Conservation (phyloP, 192 early-diverging fungal species). For the Pilaira anomala region DNA sequence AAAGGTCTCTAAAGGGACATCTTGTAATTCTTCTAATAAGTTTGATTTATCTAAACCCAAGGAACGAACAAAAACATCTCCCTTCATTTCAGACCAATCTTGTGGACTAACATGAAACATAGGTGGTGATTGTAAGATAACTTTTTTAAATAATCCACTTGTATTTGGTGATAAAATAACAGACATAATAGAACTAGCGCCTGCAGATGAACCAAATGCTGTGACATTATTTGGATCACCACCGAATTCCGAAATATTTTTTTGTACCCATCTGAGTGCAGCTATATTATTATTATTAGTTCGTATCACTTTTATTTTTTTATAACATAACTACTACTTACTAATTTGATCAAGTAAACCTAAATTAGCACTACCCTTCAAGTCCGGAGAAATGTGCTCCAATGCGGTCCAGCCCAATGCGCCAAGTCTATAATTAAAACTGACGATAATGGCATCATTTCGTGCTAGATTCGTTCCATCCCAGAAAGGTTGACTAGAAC, state of each 20-base stretch:
- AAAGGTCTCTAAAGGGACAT: conserved; percentile 7
- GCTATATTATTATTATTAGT: background rate
- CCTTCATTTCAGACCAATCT: conserved; percentile 27
- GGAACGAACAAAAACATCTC: conserved; percentile 17
- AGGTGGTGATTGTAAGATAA: conserved; percentile 35
- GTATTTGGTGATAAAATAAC: conserved; percentile 38
- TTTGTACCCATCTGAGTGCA: conserved; percentile 56
- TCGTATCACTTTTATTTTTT: background rate
- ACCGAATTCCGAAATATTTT: conserved; percentile 65
- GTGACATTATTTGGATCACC: conserved; percentile 57
- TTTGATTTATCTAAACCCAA: conserved; percentile 7
- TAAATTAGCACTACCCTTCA: conserved; percentile 18
- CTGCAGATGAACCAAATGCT: conserved; percentile 58
- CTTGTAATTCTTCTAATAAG: background rate
- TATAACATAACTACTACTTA: background rate
- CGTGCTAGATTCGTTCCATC: conserved; percentile 34
- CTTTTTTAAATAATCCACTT: conserved; percentile 38
- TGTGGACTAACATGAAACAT: conserved; percentile 26
- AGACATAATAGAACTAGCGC: conserved; percentile 42
- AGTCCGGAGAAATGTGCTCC: conserved; percentile 21
- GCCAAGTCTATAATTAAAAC: conserved; percentile 59
- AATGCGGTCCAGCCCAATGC: conserved; percentile 43
- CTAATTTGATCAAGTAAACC: conserved; percentile 31
- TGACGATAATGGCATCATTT: conserved; percentile 37
- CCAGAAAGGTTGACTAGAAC: conserved; percentile 34